phyloP scores from a whole-genome alignment of 352 stramenopile genomes.

The Pythium monospermum region DNA sequence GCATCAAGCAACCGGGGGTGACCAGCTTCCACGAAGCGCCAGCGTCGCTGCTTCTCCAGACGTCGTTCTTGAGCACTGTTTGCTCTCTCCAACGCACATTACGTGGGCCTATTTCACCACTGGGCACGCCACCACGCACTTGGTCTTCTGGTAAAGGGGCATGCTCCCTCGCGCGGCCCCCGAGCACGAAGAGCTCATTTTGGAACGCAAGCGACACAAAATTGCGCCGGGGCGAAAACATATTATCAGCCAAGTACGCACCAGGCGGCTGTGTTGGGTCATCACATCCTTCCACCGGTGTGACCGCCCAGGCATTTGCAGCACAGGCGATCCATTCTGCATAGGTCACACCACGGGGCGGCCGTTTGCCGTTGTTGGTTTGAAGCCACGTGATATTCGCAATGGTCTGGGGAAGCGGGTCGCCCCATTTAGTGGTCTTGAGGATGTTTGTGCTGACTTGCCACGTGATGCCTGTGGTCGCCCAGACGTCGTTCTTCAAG shows the following conservation, averaged over 20 bases:
- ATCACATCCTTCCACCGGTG: conserved; percentile 41
- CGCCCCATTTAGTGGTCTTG: conserved; percentile 63
- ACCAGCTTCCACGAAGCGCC: conserved; percentile 70
- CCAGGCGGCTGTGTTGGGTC: conserved; percentile 55
- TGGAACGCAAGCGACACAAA: conserved; percentile 57
- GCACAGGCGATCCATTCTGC: conserved; percentile 63
- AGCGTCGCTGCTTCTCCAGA: conserved; percentile 69
- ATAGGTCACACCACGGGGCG: conserved; percentile 54
- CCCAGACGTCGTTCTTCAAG: conserved; percentile 73
- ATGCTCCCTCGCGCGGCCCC: conserved; percentile 56
- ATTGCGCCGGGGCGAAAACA: conserved; percentile 71
- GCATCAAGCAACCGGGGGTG: conserved; percentile 54
- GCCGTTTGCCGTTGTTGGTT: conserved; percentile 63
- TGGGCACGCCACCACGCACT: conserved; percentile 34
- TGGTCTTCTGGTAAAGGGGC: conserved; percentile 47
- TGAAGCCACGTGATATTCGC: conserved; percentile 65
- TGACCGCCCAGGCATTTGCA: conserved; percentile 41
- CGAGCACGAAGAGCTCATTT: conserved; percentile 56
- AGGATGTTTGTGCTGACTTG: conserved; percentile 49
- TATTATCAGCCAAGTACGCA: conserved; percentile 67
- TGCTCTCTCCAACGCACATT: conserved; percentile 60
- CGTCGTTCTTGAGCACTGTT: conserved; percentile 71
- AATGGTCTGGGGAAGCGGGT: conserved; percentile 62
- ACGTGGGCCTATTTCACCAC: conserved; percentile 23
- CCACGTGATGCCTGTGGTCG: conserved; percentile 56